A percentile compares a stretch with the other conserved stretches of the same genome.
Conservation (phyloP, 257 asterid genomes). For the Solanum medicagineum region DNA sequence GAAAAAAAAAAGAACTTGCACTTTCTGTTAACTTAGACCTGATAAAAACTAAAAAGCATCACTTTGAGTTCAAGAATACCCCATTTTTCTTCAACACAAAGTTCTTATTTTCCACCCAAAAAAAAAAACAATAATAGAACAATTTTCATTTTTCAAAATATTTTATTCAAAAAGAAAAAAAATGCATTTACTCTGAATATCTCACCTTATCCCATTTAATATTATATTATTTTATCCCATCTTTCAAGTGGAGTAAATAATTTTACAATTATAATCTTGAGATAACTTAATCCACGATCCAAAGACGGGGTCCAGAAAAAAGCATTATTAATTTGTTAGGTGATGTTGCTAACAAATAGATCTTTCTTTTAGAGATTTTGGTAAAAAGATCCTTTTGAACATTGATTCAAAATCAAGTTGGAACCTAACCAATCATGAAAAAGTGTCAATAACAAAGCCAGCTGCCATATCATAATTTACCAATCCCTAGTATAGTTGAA, state of each 20-base stretch:
- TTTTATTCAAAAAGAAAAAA: not conserved
- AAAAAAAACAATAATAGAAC: not conserved
- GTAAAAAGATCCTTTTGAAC: slow-evolving; percentile 9
- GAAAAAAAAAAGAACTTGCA: not conserved
- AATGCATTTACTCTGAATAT: not conserved
- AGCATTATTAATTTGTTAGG: not conserved
- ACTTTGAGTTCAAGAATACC: slow-evolving; percentile 29
- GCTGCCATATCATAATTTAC: not conserved
- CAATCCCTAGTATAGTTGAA: not conserved
- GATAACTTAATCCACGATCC: fast-evolving
- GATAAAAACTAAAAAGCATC: slow-evolving; percentile 10
- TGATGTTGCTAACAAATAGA: not conserved
- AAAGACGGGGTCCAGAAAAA: not conserved
- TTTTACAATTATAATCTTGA: not conserved
- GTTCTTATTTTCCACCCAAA: not conserved
- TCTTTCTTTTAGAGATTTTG: slow-evolving; percentile 6
- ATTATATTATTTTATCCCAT: too few relatives aligned
- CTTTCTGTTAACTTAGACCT: slow-evolving; percentile 9
- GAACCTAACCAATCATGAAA: slow-evolving; percentile 24
- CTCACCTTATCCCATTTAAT: too few relatives aligned
- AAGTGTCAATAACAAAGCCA: slow-evolving; percentile 15
- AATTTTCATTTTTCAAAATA: not conserved
- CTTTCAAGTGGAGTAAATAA: not conserved
- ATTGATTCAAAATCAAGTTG: slow-evolving; percentile 6
- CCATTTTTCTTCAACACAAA: not conserved